Evolutionary conservation across 2,329 filamentous ascomycete genomes (phyloP).

Genomic region (Drechslerella dactyloides): DNA sequence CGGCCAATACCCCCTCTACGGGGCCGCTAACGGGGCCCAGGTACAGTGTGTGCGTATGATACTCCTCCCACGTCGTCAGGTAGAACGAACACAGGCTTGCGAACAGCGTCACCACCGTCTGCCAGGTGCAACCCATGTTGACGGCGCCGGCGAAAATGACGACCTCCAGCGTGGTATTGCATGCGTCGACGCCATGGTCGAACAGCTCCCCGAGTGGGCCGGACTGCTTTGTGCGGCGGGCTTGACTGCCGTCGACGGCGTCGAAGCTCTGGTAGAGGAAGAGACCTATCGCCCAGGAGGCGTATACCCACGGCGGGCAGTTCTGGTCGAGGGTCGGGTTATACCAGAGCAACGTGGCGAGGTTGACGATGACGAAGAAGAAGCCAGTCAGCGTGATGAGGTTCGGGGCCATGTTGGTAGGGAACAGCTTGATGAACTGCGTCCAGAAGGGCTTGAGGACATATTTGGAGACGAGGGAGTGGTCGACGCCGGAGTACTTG

Average conservation of each 20-base stretch:
- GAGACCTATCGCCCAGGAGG: conserved; percentile 83
- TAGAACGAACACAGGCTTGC: conserved; percentile 86
- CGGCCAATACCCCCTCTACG: conserved; percentile 88
- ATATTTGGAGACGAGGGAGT: conserved; percentile 87
- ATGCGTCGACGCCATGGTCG: conserved; percentile 95
- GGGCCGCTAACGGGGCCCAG: conserved; percentile 91
- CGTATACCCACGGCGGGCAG: conserved; percentile 94
- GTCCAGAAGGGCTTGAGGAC: conserved; percentile 98
- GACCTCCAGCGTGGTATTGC: conserved; percentile 93
- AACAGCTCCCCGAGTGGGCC: conserved; percentile 95
- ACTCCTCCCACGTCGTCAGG: conserved; percentile 98
- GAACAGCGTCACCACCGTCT: conserved; percentile 53
- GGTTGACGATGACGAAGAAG: conserved; percentile 84
- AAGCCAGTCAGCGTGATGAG: conserved; percentile 91
- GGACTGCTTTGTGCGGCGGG: conserved; percentile 87
- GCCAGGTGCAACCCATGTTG: conserved; percentile 67
- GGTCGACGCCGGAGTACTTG: conserved; percentile 92
- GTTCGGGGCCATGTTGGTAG: conserved; percentile 89
- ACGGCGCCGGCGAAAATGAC: conserved; percentile 89
- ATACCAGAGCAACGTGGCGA: conserved; percentile 93
- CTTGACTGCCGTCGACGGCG: conserved; percentile 91
- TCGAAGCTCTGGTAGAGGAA: conserved; percentile 99
- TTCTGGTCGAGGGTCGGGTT: conserved; percentile 92
- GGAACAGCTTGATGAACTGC: conserved; percentile 92
- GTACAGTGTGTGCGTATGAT: conserved; percentile 94